Conservation (phyloP, 345 rosid genomes). For the Hibiscus mutabilis region DNA sequence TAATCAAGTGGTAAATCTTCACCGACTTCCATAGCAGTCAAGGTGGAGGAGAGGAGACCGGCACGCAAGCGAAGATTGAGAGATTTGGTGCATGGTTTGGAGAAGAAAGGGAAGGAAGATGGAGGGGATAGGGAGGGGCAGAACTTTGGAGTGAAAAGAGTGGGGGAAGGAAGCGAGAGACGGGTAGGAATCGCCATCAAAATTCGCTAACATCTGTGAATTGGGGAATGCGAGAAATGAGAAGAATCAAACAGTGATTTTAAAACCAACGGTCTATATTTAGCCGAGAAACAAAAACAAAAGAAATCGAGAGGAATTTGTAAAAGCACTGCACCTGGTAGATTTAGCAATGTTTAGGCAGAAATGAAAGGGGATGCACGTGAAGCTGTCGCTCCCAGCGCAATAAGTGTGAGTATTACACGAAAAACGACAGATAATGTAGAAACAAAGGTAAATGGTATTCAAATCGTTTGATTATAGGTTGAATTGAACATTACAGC, state of each 20-base stretch:
- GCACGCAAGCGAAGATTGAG: slow-evolving; percentile 13
- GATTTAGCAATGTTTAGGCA: not conserved
- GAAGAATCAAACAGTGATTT: not conserved
- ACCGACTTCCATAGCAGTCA: slow-evolving; percentile 37
- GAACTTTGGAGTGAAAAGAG: slow-evolving; percentile 14
- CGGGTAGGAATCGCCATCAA: not conserved
- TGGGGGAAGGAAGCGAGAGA: not conserved
- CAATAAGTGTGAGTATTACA: not conserved
- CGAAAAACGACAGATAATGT: not conserved
- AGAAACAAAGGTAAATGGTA: not conserved
- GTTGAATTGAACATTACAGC: not conserved
- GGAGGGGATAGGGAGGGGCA: not conserved
- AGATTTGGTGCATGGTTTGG: slow-evolving; percentile 5
- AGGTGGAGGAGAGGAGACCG: slow-evolving; percentile 19
- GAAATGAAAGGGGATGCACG: not conserved
- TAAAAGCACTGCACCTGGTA: not conserved
- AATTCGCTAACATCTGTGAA: not conserved
- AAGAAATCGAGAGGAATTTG: not conserved
- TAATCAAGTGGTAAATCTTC: slow-evolving; percentile 60
- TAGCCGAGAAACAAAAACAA: not conserved
- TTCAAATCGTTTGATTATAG: not conserved
- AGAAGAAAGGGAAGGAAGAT: not conserved
- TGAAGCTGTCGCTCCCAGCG: not conserved
- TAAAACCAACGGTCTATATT: not conserved
- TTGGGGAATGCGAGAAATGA: not conserved